Evolutionary conservation across 306 rosid genomes (phyloP).

Genomic region (Luffa acutangula): DNA sequence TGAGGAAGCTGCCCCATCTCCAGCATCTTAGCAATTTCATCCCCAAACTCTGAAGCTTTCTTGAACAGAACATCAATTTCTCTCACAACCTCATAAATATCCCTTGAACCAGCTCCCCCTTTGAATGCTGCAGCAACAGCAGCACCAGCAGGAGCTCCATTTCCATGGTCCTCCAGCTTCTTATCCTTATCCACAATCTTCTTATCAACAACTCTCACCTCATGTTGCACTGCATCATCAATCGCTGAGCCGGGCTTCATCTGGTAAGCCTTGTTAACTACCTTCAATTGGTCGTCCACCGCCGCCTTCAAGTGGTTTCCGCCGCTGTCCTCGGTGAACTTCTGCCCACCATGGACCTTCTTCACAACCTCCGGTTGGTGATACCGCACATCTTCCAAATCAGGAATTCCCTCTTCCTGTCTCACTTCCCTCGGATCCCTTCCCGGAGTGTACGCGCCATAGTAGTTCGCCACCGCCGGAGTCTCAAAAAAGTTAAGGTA

Average conservation of each 20-base stretch:
- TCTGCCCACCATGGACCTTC: conserved; percentile 56
- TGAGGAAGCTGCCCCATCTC: conserved; percentile 74
- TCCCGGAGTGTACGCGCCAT: conserved; percentile 51
- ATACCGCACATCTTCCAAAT: conserved; percentile 72
- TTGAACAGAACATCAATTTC: conserved; percentile 65
- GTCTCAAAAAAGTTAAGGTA: conserved; percentile 52
- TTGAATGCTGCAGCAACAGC: conserved; percentile 16
- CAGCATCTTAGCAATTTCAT: conserved; percentile 51
- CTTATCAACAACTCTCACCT: conserved; percentile 43
- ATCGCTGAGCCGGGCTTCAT: conserved; percentile 23
- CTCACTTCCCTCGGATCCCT: conserved; percentile 65
- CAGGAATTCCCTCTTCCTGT: conserved; percentile 91
- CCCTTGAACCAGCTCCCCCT: conserved; percentile 32
- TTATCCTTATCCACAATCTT: conserved; percentile 50
- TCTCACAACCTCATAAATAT: conserved; percentile 47
- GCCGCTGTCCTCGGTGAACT: conserved; percentile 25
- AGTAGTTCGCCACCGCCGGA: conserved; percentile 22
- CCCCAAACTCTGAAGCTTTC: conserved; percentile 69
- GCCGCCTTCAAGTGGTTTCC: conserved; percentile 17
- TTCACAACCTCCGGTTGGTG: conserved; percentile 69
- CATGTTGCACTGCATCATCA: conserved; percentile 43
- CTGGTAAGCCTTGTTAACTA: conserved; percentile 15
- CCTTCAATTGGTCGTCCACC: conserved; percentile 13
- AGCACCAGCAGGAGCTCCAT: conserved; percentile 18
- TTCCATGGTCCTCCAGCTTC: conserved; percentile 32